Evolutionary conservation across 2,329 filamentous ascomycete species (phyloP).

Genomic region (Colletotrichum cordylinicola): DNA sequence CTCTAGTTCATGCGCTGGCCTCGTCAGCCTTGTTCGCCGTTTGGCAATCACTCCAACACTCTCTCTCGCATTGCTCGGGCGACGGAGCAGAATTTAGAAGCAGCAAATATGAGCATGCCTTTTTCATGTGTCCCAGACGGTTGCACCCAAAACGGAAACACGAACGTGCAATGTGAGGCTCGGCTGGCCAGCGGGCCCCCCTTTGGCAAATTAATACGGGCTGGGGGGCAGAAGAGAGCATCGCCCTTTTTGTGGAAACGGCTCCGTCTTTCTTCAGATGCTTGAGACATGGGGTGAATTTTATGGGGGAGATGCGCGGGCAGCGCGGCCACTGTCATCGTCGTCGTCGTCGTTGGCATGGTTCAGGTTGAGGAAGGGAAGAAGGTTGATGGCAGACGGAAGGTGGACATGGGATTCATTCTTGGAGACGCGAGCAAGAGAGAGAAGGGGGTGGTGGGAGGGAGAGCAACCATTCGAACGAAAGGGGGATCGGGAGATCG

Average conservation of each 20-base stretch:
- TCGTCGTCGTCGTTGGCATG: background rate
- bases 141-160: slow-evolving; percentile 11
- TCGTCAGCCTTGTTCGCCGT: background rate
- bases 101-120: background rate
- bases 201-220: slow-evolving; percentile 12
- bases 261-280: background rate
- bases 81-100: background rate
- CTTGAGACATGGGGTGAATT: slow-evolving; percentile 2
- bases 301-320: background rate
- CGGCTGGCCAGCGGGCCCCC: slow-evolving; percentile 7
- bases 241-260: background rate
- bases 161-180: slow-evolving; percentile 11
- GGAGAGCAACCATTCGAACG: background rate
- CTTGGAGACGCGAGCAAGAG: background rate
- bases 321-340: background rate
- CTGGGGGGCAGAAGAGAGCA: background rate
- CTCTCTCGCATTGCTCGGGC: slow-evolving; percentile 6
- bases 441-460: background rate
- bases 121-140: background rate
- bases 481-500: slow-evolving; percentile 1
- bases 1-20: background rate
- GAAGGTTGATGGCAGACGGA: background rate
- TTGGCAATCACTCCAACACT: background rate
- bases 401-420: background rate
- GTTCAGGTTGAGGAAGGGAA: background rate